A percentile compares a stretch with the other conserved stretches of the same genome.
Conservation (phyloP, 192 early-diverging fungal genomes). For the Chytriomyces hyalinus region DNA sequence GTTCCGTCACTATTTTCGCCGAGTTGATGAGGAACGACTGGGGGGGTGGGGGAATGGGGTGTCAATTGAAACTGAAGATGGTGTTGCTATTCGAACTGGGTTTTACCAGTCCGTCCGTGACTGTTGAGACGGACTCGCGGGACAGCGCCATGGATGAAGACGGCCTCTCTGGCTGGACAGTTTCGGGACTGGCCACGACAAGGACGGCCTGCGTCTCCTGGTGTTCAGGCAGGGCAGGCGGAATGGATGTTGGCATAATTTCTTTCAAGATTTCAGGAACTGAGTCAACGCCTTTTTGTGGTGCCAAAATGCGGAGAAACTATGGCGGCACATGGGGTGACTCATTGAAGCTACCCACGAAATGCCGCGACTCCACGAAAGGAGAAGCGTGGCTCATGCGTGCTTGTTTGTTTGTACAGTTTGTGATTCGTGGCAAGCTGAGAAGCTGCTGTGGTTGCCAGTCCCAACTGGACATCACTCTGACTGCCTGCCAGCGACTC, state of each 20-base stretch:
- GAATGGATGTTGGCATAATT: not conserved
- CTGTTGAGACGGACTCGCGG: constrained; percentile 20
- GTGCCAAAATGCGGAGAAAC: not conserved
- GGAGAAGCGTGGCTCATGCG: no score
- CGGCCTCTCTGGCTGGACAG: not conserved
- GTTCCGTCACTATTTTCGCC: constrained; percentile 37
- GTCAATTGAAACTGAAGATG: not conserved
- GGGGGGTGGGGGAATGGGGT: not conserved
- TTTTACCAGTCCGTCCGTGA: constrained; percentile 22
- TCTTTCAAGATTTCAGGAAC: not conserved
- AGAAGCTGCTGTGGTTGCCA: no score
- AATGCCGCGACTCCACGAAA: not conserved
- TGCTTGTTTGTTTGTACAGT: no score
- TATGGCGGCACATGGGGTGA: not conserved
- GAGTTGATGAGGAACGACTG: constrained; percentile 42
- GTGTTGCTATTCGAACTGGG: not conserved
- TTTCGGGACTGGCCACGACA: not conserved
- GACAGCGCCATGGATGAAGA: not conserved
- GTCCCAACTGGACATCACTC: no score
- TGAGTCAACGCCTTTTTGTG: not conserved
- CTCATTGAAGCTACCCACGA: not conserved
- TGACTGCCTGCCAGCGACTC: no score
- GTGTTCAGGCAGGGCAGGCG: not conserved
- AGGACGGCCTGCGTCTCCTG: not conserved
- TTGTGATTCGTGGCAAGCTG: no score